Percentiles rank a stretch among this genome's conserved stretches.
Conservation (phyloP, 2,329 filamentous ascomycete species). For the Ophiocordyceps australis region DNA sequence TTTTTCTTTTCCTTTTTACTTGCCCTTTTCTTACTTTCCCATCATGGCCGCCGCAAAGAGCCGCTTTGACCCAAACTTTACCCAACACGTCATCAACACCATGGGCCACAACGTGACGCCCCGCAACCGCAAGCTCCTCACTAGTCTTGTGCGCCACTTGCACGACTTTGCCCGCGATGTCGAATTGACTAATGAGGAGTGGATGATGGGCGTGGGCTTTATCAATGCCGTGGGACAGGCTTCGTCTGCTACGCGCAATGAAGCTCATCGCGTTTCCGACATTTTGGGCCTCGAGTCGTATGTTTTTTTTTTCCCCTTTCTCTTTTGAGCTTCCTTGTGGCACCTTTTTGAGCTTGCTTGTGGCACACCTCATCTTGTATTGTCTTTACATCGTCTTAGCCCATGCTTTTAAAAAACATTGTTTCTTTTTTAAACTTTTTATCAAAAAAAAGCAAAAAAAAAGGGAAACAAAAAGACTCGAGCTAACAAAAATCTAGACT, state of each 20-base stretch:
- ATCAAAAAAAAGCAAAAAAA: neutral
- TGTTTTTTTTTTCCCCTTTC: constrained; percentile 10
- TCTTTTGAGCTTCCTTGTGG: constrained; percentile 1
- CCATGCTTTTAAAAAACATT: too few species aligned
- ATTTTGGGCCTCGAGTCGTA: constrained; percentile 57
- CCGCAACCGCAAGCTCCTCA: constrained; percentile 44
- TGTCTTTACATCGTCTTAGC: too few species aligned
- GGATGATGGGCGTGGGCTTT: constrained; percentile 58
- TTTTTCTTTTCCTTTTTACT: too few species aligned
- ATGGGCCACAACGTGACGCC: constrained; percentile 53
- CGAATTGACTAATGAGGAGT: constrained; percentile 60
- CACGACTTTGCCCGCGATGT: constrained; percentile 67
- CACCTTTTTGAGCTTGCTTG: too few species aligned
- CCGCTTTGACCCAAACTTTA: constrained; percentile 62
- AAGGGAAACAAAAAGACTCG: too few species aligned
- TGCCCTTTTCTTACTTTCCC: too few species aligned
- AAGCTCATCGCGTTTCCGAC: constrained; percentile 55
- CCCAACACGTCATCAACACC: constrained; percentile 51
- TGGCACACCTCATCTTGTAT: too few species aligned
- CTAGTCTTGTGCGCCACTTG: constrained; percentile 48
- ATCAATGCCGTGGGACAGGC: constrained; percentile 58
- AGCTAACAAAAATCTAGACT: too few species aligned
- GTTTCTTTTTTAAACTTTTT: neutral
- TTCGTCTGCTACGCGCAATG: constrained; percentile 50
- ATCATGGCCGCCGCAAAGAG: too few species aligned